phyloP scores from a whole-genome alignment of 2,329 filamentous ascomycete genomes.

The Metarhizium brunneum region DNA sequence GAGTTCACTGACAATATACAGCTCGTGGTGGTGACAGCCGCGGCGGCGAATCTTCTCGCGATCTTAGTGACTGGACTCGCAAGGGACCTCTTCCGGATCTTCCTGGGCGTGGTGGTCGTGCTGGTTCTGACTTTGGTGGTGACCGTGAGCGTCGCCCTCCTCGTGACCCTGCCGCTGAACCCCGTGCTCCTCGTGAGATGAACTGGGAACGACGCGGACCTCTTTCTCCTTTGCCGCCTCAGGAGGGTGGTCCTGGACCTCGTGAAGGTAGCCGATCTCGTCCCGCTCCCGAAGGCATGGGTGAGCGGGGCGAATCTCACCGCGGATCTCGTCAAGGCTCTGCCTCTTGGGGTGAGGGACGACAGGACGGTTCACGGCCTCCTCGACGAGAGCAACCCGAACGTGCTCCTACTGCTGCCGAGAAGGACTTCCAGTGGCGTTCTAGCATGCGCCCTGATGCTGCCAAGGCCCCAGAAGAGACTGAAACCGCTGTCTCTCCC shows the following conservation, averaged over 20 bases:
- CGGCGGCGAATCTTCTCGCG: slow-evolving; percentile 55
- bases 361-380: slow-evolving; percentile 69
- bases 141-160: slow-evolving; percentile 48
- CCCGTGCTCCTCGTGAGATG: slow-evolving; percentile 58
- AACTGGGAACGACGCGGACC: slow-evolving; percentile 97
- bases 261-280: slow-evolving; percentile 47
- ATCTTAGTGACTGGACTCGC: slow-evolving; percentile 84
- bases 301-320: slow-evolving; percentile 47
- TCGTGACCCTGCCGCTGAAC: slow-evolving; percentile 51
- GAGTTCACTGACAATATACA: slow-evolving; percentile 34
- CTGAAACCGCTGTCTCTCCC: slow-evolving; percentile 56
- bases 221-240: slow-evolving; percentile 58
- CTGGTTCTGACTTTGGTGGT: slow-evolving; percentile 37
- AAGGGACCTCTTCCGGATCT: slow-evolving; percentile 77
- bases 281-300: slow-evolving; percentile 40
- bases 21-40: slow-evolving; percentile 68
- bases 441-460: slow-evolving; percentile 81
- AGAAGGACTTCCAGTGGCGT: slow-evolving; percentile 91
- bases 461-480: slow-evolving; percentile 55
- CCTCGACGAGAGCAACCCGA: slow-evolving; percentile 65
- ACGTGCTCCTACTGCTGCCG: slow-evolving; percentile 74
- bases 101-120: slow-evolving; percentile 41
- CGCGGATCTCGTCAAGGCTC: slow-evolving; percentile 59
- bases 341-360: slow-evolving; percentile 66
- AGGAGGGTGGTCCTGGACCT: slow-evolving; percentile 38